Evolutionary conservation across 805 yeast species (phyloP), one percentile per base, ranked within the genome.

Genomic region (Yamadazyma ubonensis): DNA sequence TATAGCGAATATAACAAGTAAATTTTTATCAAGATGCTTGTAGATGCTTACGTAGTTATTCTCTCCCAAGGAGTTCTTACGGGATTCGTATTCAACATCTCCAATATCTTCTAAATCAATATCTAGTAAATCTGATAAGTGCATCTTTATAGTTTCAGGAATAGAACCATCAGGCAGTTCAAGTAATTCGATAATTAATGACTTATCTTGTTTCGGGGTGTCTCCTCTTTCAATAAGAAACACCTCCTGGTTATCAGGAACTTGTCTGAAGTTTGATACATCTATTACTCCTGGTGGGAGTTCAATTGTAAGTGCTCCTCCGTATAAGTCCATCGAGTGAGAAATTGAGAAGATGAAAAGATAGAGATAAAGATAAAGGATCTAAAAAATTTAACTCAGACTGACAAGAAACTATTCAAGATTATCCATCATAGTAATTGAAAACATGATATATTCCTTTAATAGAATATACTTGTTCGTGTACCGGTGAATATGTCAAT

Each of bases 211-310:
- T 8, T 21, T 27, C 4, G 57, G 57, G 6, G 59, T 58, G 5
- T 66, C 50, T 2, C 41, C 45, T 18, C 33, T 33, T 33, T 66
- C 67, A n/a, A 65, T 33, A 12, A 90, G 78, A 58, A 76, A 93
- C 18, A 91, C 96, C 58, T 91, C 99, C 57, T 93, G 98, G 1
- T 89, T 81, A 54, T 93, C 97, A 0, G 99, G 98, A 3, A 93
- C 78, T 44, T 86, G 86, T 41, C 99, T 68, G 35, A 90, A 57
- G 26, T 68, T 59, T 1, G 96, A 83, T 0, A 89, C 96, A 59
- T 93, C 97, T 1, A 83, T 54, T 6, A 45, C 40, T 0, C 75
- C 76, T 1, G 49, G 42, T 0, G 96, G 96, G 4, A 89, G 43
- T 3, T 59, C 60, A 0, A 79, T 71, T 2, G 70, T 54, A 14